These are phyloP conservation scores for Daldinia vernicosa DNA, from an alignment of 495 filamentous ascomycete genomes.

Conservation along the genomic window DNA sequence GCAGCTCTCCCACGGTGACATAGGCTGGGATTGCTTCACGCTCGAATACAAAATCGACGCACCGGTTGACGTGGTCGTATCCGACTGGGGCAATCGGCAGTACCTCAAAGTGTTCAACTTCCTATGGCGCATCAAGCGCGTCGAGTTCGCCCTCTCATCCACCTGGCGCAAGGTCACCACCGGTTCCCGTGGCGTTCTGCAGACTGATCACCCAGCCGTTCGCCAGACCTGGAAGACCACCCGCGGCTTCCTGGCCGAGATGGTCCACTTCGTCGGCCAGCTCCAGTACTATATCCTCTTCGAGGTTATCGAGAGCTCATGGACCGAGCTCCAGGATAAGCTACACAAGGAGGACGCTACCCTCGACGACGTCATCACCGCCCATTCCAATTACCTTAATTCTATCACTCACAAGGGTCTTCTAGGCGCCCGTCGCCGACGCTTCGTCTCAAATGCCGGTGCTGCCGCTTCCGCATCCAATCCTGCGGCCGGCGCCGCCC, in stretches of 20 bases:
- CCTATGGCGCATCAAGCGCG: conserved; percentile 96
- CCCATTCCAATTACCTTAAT: conserved; percentile 89
- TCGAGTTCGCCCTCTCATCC: conserved; percentile 89
- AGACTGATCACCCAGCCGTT: conserved; percentile 76
- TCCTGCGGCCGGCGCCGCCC: conserved; percentile 40
- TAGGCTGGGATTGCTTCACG: conserved; percentile 99
- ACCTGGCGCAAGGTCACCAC: conserved; percentile 98
- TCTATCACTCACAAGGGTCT: conserved; percentile 97
- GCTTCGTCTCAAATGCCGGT: conserved; percentile 33
- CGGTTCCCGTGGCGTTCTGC: conserved; percentile 89
- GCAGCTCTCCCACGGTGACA: conserved; percentile 93
- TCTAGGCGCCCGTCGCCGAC: conserved; percentile 69
- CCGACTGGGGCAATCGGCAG: conserved; percentile 90
- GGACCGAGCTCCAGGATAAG: conserved; percentile 84
- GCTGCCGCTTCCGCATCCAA: conserved; percentile 54
- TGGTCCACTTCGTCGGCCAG: conserved; percentile 98
- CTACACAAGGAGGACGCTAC: conserved; percentile 85
- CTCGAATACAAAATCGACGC: conserved; percentile 98
- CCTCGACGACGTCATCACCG: conserved; percentile 91
- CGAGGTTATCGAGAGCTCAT: conserved; percentile 95
- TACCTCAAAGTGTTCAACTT: conserved; percentile 99
- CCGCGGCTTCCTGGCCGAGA: conserved; percentile 88
- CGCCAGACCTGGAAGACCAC: conserved; percentile 89
- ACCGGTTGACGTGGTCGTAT: conserved; percentile 96
- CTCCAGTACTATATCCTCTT: conserved; percentile 99